These are phyloP conservation scores for Solanum aculeatissimum DNA, from an alignment of 305 asterid genomes.

Conservation along the genomic window DNA sequence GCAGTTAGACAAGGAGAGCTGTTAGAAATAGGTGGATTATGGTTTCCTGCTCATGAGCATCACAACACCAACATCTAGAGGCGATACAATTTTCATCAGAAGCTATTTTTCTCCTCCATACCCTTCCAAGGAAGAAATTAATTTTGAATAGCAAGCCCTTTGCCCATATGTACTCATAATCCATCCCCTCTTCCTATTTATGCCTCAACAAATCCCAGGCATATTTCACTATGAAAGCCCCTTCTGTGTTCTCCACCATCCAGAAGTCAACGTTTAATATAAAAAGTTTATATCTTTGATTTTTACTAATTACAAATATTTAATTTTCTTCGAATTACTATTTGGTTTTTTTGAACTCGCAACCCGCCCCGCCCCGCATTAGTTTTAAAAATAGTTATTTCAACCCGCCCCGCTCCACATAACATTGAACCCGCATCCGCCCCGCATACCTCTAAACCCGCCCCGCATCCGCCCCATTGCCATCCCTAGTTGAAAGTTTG, in stretches of 20 bases:
- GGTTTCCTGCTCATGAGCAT: background rate
- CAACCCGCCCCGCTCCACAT: no score
- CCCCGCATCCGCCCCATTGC: rapidly evolving
- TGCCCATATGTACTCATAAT: background rate
- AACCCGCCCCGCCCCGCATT: no score
- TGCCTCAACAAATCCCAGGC: background rate
- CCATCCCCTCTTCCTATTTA: background rate
- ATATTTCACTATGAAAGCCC: background rate
- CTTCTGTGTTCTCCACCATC: background rate
- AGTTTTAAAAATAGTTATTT: no score
- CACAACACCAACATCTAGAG: background rate
- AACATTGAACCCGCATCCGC: no score
- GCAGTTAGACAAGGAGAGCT: no score
- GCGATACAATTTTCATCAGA: background rate
- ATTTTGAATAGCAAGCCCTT: background rate
- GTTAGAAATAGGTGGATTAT: background rate
- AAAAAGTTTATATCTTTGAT: background rate
- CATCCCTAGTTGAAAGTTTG: no score
- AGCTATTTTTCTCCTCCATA: background rate
- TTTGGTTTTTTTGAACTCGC: no score
- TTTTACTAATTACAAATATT: background rate
- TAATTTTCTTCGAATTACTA: no score
- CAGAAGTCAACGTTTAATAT: background rate
- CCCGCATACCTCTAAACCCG: no score
- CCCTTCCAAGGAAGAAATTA: background rate